Conservation (phyloP, 768 basidiomycete species). For the Lactarius pseudohatsudake region DNA sequence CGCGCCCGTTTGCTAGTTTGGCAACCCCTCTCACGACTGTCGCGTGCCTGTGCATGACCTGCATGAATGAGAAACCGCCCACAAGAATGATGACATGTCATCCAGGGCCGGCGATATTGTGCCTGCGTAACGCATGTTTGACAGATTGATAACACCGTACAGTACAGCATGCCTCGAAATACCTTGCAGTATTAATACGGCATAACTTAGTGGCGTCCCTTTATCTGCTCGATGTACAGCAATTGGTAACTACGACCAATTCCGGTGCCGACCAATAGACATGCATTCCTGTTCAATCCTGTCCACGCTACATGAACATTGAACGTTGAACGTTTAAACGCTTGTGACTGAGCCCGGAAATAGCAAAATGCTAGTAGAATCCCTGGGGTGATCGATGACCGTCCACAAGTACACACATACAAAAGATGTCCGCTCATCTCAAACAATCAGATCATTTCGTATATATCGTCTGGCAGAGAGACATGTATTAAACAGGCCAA, state of each 20-base stretch:
- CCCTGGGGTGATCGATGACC: neutral
- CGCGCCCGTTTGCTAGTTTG: neutral
- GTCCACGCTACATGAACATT: neutral
- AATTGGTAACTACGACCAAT: neutral
- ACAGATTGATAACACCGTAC: neutral
- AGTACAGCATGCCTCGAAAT: neutral
- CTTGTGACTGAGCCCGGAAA: neutral
- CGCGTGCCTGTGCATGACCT: neutral
- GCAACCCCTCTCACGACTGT: neutral
- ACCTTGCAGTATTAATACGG: neutral
- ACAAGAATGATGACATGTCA: neutral
- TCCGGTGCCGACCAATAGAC: neutral
- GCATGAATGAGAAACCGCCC: neutral
- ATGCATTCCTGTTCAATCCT: neutral
- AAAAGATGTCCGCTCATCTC: neutral
- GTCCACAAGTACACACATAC: neutral
- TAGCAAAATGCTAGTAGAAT: neutral
- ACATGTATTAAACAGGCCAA: conserved; percentile 18
- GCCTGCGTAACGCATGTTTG: neutral
- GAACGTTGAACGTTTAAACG: neutral
- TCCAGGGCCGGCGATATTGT: neutral
- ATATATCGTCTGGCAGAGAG: conserved; percentile 10
- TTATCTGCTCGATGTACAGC: neutral
- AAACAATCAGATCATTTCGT: conserved; percentile 9
- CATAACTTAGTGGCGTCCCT: neutral